phyloP scores from a whole-genome alignment of 768 basidiomycete genomes.

The Porpolomopsis calyptriformis region DNA sequence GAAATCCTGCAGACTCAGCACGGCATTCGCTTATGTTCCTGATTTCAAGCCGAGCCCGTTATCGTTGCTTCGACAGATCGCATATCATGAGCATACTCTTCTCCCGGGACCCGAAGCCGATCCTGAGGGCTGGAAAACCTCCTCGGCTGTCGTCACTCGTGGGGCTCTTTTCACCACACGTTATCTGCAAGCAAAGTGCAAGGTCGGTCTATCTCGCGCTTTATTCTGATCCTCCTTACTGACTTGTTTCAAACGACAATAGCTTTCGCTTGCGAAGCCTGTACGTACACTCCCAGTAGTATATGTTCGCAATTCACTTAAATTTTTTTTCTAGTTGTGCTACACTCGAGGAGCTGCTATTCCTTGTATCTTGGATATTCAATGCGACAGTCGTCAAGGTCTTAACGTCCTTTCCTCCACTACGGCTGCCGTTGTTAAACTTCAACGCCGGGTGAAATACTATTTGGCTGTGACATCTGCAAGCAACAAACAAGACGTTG shows the following conservation, averaged over 20 bases:
- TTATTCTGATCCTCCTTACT: neutral
- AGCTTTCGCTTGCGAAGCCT: conserved; percentile 37
- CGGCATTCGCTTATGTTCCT: conserved; percentile 44
- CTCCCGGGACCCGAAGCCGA: conserved; percentile 38
- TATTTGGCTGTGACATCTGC: conserved; percentile 25
- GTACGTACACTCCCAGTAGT: conserved; percentile 19
- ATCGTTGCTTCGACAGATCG: conserved; percentile 38
- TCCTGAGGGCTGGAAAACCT: conserved; percentile 43
- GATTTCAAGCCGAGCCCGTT: conserved; percentile 34
- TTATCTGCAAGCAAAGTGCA: conserved; percentile 31
- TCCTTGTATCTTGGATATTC: conserved; percentile 24
- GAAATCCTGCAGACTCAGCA: conserved; percentile 27
- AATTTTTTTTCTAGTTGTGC: conserved; percentile 15
- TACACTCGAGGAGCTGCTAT: conserved; percentile 33
- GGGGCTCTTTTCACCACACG: conserved; percentile 31
- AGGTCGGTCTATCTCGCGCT: conserved; percentile 20
- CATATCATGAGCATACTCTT: conserved; percentile 33
- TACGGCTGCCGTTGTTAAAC: conserved; percentile 16
- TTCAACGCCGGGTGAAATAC: conserved; percentile 18
- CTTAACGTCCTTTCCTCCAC: conserved; percentile 23
- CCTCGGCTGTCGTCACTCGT: conserved; percentile 29
- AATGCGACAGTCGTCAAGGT: conserved; percentile 19
- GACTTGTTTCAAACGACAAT: conserved; percentile 1
- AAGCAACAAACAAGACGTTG: conserved; percentile 23
- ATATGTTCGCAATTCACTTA: neutral